Percentiles rank a stretch among this genome's conserved stretches.
phyloP scores from a whole-genome alignment of 352 stramenopile genomes.

The Phytophthora uliginosa region DNA sequence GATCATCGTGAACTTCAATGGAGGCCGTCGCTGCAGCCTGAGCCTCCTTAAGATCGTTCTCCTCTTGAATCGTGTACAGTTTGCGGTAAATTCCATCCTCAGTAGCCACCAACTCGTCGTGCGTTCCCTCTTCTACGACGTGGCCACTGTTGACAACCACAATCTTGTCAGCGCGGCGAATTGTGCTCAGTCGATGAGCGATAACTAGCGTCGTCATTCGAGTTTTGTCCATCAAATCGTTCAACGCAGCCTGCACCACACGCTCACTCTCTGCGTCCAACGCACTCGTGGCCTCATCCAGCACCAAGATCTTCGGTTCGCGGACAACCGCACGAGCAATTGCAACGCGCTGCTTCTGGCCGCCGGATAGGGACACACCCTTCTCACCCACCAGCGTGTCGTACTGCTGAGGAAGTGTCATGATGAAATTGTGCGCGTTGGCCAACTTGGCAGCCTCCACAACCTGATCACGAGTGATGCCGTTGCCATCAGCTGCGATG shows the following conservation, averaged over 20 bases:
- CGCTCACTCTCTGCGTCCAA: slow-evolving; percentile 50
- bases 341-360: slow-evolving; percentile 62
- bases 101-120: slow-evolving; percentile 47
- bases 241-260: slow-evolving; percentile 34
- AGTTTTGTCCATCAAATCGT: slow-evolving; percentile 29
- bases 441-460: slow-evolving; percentile 65
- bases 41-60: slow-evolving; percentile 29
- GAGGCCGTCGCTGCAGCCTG: slow-evolving; percentile 24
- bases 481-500: slow-evolving; percentile 77
- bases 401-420: slow-evolving; percentile 88
- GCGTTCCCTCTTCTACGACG: slow-evolving; percentile 54
- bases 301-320: slow-evolving; percentile 59
- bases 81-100: slow-evolving; percentile 28
- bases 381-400: slow-evolving; percentile 67
- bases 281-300: slow-evolving; percentile 73
- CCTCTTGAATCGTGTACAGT: slow-evolving; percentile 29
- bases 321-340: slow-evolving; percentile 64
- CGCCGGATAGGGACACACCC: slow-evolving; percentile 86
- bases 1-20: slow-evolving; percentile 53
- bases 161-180: slow-evolving; percentile 58
- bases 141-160: slow-evolving; percentile 50
- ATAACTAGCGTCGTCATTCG: slow-evolving; percentile 55
- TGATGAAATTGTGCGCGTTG: slow-evolving; percentile 74
- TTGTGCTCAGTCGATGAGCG: slow-evolving; percentile 54
- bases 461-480: slow-evolving; percentile 73